Conservation (phyloP, 1,139 yeast genomes). For the Magnusiomyces suaveolens region DNA sequence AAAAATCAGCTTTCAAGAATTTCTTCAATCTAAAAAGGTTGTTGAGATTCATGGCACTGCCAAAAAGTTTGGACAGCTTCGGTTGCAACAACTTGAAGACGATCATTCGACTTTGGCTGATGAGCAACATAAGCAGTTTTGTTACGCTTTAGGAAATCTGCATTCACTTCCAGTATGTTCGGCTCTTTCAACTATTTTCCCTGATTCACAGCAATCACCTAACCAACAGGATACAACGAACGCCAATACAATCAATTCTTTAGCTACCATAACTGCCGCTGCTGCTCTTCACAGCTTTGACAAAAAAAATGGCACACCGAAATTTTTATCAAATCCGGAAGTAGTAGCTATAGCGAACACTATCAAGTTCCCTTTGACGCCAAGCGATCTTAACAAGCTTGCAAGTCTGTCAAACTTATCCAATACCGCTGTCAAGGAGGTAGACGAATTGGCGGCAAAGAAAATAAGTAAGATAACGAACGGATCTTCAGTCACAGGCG, state of each 20-base stretch:
- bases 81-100: conserved; percentile 3
- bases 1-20: conserved; percentile 11
- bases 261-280: conserved; percentile 5
- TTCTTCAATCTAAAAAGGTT: conserved; percentile 9
- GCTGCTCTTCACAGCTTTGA: conserved; percentile 5
- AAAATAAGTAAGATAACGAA: neutral
- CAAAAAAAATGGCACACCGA: neutral
- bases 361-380: neutral
- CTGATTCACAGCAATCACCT: neutral
- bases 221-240: conserved; percentile 2
- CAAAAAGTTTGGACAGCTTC: conserved; percentile 3
- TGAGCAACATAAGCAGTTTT: conserved; percentile 7
- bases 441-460: neutral
- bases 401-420: neutral
- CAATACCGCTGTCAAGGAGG: neutral
- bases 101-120: conserved; percentile 3
- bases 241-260: conserved; percentile 3
- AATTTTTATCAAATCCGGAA: neutral
- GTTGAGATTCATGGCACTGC: conserved; percentile 14
- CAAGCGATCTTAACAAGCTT: neutral
- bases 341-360: neutral
- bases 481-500: neutral
- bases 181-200: neutral
- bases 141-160: neutral
- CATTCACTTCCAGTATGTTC: neutral